phyloP scores from a whole-genome alignment of 345 rosid genomes.

The Euclidium syriacum region DNA sequence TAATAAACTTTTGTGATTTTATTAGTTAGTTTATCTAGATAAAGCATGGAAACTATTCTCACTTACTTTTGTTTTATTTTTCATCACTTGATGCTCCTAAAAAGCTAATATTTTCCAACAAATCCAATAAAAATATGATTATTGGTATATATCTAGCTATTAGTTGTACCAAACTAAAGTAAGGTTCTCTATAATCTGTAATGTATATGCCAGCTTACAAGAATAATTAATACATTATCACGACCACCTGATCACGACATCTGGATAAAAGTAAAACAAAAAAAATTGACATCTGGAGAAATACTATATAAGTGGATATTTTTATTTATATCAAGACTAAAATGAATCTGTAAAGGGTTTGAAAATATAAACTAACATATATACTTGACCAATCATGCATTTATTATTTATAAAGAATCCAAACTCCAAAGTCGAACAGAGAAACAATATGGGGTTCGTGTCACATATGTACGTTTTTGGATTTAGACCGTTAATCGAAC shows the following conservation, averaged over 20 bases:
- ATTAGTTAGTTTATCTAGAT: neutral
- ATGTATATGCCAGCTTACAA: conserved; percentile 8
- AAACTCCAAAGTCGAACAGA: no score
- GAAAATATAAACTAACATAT: neutral
- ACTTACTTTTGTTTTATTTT: conserved; percentile 13
- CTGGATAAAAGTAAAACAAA: neutral
- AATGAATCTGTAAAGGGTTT: neutral
- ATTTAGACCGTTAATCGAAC: neutral
- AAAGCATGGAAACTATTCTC: conserved; percentile 8
- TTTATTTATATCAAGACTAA: neutral
- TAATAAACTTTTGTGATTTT: no score
- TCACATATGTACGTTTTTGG: neutral
- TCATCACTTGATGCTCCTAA: conserved; percentile 17
- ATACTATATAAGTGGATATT: neutral
- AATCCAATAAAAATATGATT: neutral
- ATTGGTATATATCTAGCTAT: neutral
- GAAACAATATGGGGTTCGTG: conserved; percentile 4
- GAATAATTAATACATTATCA: neutral
- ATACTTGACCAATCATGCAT: conserved; percentile 15
- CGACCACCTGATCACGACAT: conserved; percentile 12
- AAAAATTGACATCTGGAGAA: neutral
- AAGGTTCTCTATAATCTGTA: conserved; percentile 22
- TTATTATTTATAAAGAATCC: conserved; percentile 12
- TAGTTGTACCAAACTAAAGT: conserved; percentile 11
- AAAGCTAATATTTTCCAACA: conserved; percentile 10